These are phyloP conservation scores for Strobilomyces echinocephalus DNA, from an alignment of 768 basidiomycete species.

Conservation along the genomic window DNA sequence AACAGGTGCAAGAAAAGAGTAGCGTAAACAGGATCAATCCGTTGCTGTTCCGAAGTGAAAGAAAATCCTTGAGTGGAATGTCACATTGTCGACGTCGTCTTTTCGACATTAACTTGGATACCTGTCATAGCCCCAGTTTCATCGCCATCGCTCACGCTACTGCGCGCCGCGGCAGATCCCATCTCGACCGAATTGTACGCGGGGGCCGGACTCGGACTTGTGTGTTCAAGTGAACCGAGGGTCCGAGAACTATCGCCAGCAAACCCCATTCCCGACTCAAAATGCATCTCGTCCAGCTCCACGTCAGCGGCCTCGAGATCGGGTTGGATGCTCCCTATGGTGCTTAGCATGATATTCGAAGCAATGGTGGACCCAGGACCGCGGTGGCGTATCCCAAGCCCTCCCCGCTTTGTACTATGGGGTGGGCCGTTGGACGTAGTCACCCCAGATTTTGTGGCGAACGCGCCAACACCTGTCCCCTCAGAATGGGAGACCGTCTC, in stretches of 20 bases:
- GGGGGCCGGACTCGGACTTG: conserved; percentile 48
- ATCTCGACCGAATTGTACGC: conserved; percentile 44
- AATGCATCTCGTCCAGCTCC: conserved; percentile 51
- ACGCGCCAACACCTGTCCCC: conserved; percentile 62
- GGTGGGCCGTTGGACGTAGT: conserved; percentile 20
- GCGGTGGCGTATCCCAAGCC: conserved; percentile 46
- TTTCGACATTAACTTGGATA: conserved; percentile 61
- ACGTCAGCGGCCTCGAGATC: conserved; percentile 48
- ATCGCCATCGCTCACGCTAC: conserved; percentile 21
- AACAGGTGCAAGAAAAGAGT: conserved; percentile 21
- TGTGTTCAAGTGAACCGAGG: conserved; percentile 26
- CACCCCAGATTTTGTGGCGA: conserved; percentile 56
- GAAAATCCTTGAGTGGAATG: conserved; percentile 4
- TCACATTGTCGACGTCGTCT: conserved; percentile 49
- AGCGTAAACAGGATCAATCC: conserved; percentile 25
- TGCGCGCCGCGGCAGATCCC: conserved; percentile 14
- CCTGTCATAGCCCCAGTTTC: conserved; percentile 30
- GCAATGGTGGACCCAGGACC: conserved; percentile 50
- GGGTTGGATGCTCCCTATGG: conserved; percentile 56
- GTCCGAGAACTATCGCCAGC: conserved; percentile 40
- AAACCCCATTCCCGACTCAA: conserved; percentile 50
- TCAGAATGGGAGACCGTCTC: conserved; percentile 74
- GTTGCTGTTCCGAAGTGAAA: conserved; percentile 23
- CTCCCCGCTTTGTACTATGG: conserved; percentile 22
- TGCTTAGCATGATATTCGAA: conserved; percentile 61